A percentile compares a stretch with the other conserved stretches of the same genome.
Evolutionary conservation across 352 stramenopile genomes (phyloP).

Genomic region (Plasmopara halstedii): DNA sequence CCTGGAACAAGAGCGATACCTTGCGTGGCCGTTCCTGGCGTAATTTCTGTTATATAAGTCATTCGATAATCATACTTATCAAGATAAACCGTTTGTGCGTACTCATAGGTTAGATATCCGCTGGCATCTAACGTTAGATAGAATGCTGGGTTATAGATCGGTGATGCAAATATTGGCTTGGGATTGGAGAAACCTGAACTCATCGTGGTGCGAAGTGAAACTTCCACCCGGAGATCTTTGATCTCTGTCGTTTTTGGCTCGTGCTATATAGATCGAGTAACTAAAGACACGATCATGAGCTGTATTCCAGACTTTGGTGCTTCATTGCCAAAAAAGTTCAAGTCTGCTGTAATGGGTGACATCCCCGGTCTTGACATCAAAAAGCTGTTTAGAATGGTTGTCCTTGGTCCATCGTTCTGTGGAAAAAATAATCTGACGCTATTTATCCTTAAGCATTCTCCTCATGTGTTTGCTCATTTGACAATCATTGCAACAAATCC

Average conservation of each 20-base stretch:
- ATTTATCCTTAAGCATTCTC: background rate
- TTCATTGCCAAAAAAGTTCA: background rate
- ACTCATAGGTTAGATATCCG: slow-evolving; percentile 8
- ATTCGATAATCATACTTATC: slow-evolving; percentile 9
- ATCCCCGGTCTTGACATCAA: background rate
- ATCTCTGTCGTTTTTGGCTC: background rate
- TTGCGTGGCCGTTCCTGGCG: background rate
- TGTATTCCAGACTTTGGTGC: background rate
- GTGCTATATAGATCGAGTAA: background rate
- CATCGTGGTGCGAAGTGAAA: too few relatives aligned
- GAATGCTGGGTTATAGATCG: slow-evolving; percentile 11
- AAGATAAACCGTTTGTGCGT: slow-evolving; percentile 11
- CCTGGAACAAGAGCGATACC: slow-evolving; percentile 2
- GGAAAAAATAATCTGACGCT: background rate
- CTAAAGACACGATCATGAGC: too few relatives aligned
- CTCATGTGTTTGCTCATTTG: background rate
- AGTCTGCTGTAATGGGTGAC: too few relatives aligned
- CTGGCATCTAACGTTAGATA: slow-evolving; percentile 6
- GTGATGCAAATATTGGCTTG: background rate
- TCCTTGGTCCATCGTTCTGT: background rate
- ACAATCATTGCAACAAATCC: background rate
- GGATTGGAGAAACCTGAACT: too few relatives aligned
- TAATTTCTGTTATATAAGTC: slow-evolving; percentile 2
- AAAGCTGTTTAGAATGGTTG: background rate
- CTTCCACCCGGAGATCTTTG: too few relatives aligned